Conservation (phyloP, 169 alveolate species). For the Plasmodium billcollinsi region DNA sequence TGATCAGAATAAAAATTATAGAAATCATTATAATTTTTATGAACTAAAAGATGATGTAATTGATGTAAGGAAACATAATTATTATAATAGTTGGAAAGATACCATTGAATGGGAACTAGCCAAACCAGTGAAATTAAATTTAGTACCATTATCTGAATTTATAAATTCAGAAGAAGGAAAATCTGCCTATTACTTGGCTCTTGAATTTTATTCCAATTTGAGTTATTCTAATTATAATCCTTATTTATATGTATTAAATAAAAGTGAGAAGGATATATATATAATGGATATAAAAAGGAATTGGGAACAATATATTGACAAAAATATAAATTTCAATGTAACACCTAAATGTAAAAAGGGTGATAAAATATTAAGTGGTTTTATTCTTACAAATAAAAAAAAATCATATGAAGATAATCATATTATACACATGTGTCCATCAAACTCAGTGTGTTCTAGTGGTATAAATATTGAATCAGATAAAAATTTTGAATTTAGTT, state of each 20-base stretch:
- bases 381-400: slow-evolving; percentile 57
- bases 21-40: too few species aligned
- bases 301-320: slow-evolving; percentile 59
- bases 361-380: slow-evolving; percentile 69
- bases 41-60: too few species aligned
- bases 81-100: slow-evolving; percentile 39
- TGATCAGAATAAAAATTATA: too few species aligned
- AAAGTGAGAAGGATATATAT: slow-evolving; percentile 43
- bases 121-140: slow-evolving; percentile 58
- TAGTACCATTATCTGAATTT: slow-evolving; percentile 70
- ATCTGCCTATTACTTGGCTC: slow-evolving; percentile 47
- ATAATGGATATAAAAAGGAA: slow-evolving; percentile 52
- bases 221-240: slow-evolving; percentile 50
- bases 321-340: slow-evolving; percentile 63
- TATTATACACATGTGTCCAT: slow-evolving; percentile 60
- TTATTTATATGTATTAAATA: slow-evolving; percentile 29
- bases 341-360: slow-evolving; percentile 36
- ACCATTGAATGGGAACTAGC: slow-evolving; percentile 44
- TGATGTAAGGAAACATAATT: background rate
- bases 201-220: slow-evolving; percentile 69
- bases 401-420: slow-evolving; percentile 12
- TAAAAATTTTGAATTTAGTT: slow-evolving; percentile 73
- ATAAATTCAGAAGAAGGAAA: slow-evolving; percentile 48
- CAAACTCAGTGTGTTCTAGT: slow-evolving; percentile 35
- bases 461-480: slow-evolving; percentile 56